Conservation (phyloP, 176 grass and related monocot genomes). For the Thinopyrum elongatum region DNA sequence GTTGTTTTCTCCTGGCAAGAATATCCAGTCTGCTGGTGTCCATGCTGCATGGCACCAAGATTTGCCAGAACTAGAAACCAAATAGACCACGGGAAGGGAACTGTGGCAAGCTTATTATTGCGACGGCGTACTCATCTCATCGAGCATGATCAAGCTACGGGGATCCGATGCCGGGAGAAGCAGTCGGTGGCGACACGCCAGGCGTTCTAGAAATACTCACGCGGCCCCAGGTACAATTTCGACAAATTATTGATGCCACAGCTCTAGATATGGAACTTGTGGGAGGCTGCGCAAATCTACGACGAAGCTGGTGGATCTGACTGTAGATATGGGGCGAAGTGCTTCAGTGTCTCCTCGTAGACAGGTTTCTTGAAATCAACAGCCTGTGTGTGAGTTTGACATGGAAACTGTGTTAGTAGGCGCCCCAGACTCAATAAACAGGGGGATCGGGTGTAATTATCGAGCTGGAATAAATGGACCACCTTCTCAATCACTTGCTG, state of each 20-base stretch:
- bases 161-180: not conserved
- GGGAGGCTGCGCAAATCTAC: not conserved
- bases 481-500: slow-evolving; percentile 87
- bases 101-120: not conserved
- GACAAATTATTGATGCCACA: not conserved
- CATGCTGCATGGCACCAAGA: not conserved
- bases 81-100: not conserved
- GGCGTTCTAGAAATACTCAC: not conserved
- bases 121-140: not conserved
- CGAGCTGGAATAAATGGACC: not conserved
- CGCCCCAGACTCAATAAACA: not conserved
- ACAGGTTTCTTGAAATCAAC: slow-evolving; percentile 93
- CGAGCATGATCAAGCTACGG: not conserved
- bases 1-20: not conserved
- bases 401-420: slow-evolving; percentile 27
- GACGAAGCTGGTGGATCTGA: slow-evolving; percentile 44
- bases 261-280: not conserved
- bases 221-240: not conserved
- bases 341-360: slow-evolving; percentile 79
- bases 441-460: not conserved
- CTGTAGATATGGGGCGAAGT: slow-evolving; percentile 60
- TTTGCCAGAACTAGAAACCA: not conserved
- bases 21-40: not conserved
- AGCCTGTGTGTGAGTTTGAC: slow-evolving; percentile 35
- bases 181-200: not conserved